phyloP scores from a whole-genome alignment of 2,329 filamentous ascomycete genomes.

The Ophiostoma piceae region DNA sequence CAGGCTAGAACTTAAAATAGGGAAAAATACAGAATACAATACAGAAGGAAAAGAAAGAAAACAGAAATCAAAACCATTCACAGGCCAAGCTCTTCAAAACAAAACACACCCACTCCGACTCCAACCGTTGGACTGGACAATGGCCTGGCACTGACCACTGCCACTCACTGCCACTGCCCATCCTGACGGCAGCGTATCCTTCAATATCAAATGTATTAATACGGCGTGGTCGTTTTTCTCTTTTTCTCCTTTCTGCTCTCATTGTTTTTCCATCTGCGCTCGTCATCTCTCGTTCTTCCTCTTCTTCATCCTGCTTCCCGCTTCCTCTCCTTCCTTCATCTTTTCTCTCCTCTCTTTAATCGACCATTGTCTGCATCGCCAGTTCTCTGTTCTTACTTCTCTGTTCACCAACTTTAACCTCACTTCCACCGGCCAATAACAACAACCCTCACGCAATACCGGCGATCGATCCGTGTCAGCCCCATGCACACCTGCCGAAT shows the following conservation, averaged over 20 bases:
- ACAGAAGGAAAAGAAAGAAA: background rate
- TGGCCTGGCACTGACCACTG: background rate
- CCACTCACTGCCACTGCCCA: background rate
- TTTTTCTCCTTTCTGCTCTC: background rate
- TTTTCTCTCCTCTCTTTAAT: background rate
- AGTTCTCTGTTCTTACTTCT: background rate
- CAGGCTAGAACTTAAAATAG: background rate
- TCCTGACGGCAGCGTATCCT: background rate
- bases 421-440: background rate
- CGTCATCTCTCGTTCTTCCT: background rate
- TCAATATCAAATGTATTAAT: constrained; percentile 9
- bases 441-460: background rate
- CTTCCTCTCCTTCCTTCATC: background rate
- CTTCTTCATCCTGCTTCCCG: background rate
- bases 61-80: background rate
- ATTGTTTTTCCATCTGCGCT: constrained; percentile 6
- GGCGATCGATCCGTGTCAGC: constrained; percentile 13
- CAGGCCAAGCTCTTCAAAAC: background rate
- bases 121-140: constrained; percentile 2
- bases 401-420: background rate
- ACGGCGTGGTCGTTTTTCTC: background rate
- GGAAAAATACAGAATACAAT: background rate
- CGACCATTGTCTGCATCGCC: too few species aligned
- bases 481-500: background rate
- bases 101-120: constrained; percentile 16